Evolutionary conservation across 352 stramenopile species (phyloP), one percentile per base, ranked within the genome.

Genomic region (Aphanomyces euteiches): DNA sequence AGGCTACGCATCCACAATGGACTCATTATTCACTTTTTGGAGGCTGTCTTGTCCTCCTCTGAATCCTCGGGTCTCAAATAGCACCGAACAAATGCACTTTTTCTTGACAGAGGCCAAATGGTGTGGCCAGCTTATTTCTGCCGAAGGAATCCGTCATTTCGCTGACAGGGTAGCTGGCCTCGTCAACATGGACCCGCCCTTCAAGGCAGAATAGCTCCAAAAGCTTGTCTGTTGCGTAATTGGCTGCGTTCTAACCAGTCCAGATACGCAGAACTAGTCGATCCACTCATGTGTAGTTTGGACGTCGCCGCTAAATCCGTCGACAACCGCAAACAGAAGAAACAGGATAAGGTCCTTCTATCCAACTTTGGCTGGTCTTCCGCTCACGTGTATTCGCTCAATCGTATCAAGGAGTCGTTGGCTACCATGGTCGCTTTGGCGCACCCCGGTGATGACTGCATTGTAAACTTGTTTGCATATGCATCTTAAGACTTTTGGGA

Each of bases 221-320:
- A 39, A 63, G 47, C 72, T 74, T 34, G 1, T 74, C 10, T 74
- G 69, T 40, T 61, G 59, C 34, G 64, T 66, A 74, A 74, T 45
- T 74, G 69, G n/a, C 71, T 70, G 59, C 43, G 43, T 48, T 48
- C 43, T 15, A 48, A 15, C 15, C 8, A 15, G 8, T 15, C 43
- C 15, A 15, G 43, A 15, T 48, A 15, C 15, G 43, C 43, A 48
- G 8, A 8, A 8, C 15, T 48, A 15, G 43, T 48, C 15, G 15
- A 8, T 15, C 43, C 43, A 48, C 15, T 48, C 8, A 48, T 15
- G 43, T 8, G 8, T 48, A 15, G 8, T 48, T 48, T 48, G 43
- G 43, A 48, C 15, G 43, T 48, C 8, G 43, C 43, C 8, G 43
- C 43, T 8, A n/a, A n/a, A n/a, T 48, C 43, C 15, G 43, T 48